Percentiles rank a stretch among this genome's conserved stretches.
These are phyloP conservation scores for Papiliotrema fonsecae DNA, from an alignment of 1,284 basidiomycete genomes.

Conservation along the genomic window DNA sequence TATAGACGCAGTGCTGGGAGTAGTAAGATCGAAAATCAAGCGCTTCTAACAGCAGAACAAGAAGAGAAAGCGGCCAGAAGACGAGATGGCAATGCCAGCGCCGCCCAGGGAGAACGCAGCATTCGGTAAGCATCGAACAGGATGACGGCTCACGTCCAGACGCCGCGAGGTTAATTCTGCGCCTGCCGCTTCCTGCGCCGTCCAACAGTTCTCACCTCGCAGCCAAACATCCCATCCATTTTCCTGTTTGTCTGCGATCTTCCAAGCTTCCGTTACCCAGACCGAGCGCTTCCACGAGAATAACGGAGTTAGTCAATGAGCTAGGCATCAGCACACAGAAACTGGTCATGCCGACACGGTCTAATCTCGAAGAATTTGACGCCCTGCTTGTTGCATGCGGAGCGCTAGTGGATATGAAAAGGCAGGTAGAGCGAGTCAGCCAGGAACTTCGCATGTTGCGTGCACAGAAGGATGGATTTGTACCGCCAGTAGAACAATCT, in stretches of 20 bases:
- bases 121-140: conserved; percentile 21
- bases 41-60: conserved; percentile 26
- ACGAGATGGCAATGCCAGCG: conserved; percentile 19
- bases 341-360: conserved; percentile 84
- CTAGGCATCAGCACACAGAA: conserved; percentile 66
- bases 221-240: conserved; percentile 52
- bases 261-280: conserved; percentile 75
- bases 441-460: conserved; percentile 71
- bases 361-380: conserved; percentile 69
- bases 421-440: conserved; percentile 75
- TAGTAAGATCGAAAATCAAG: conserved; percentile 44
- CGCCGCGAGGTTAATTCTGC: conserved; percentile 42
- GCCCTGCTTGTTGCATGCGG: conserved; percentile 65
- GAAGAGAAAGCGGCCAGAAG: conserved; percentile 44
- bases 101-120: conserved; percentile 28
- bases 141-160: conserved; percentile 20
- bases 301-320: conserved; percentile 68
- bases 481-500: conserved; percentile 21
- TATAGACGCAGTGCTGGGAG: conserved; percentile 45
- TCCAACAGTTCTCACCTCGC: conserved; percentile 32
- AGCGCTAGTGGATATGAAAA: conserved; percentile 77
- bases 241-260: conserved; percentile 72
- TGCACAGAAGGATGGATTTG: conserved; percentile 56
- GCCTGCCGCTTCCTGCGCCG: conserved; percentile 21
- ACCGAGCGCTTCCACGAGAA: conserved; percentile 62